phyloP scores from a whole-genome alignment of 108 stramenopile genomes.

The Cyclotella atomus region DNA sequence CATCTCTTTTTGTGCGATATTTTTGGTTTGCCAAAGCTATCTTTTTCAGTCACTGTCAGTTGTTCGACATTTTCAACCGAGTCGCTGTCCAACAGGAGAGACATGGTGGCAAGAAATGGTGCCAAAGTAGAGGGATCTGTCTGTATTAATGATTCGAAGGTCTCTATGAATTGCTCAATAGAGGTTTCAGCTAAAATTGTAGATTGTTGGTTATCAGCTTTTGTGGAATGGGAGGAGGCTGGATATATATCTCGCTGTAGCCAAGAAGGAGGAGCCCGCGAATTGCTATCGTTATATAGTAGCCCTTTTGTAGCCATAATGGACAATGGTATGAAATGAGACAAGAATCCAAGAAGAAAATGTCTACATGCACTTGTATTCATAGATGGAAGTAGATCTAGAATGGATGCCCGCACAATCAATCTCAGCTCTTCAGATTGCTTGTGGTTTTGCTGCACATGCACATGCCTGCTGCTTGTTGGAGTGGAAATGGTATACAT shows the following conservation, averaged over 20 bases:
- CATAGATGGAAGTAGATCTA: constrained; percentile 32
- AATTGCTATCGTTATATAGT: constrained; percentile 4
- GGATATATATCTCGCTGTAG: not conserved
- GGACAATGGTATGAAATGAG: constrained; percentile 37
- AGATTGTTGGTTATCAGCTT: not conserved
- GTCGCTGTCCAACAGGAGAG: constrained; percentile 10
- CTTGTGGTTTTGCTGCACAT: constrained; percentile 5
- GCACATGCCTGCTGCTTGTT: not conserved
- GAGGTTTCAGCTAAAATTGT: not conserved
- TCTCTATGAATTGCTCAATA: constrained; percentile 21
- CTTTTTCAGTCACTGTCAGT: not conserved
- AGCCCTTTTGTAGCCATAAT: not conserved
- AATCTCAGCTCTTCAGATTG: constrained; percentile 19
- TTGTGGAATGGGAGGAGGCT: not conserved
- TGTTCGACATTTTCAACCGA: not conserved
- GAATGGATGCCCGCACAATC: constrained; percentile 28
- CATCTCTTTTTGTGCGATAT: constrained; percentile 11
- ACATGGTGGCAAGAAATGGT: constrained; percentile 32
- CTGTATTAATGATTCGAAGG: constrained; percentile 37
- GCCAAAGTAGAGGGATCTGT: constrained; percentile 36
- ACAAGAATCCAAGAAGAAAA: constrained; percentile 34
- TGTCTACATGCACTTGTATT: constrained; percentile 27
- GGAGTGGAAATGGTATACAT: not conserved
- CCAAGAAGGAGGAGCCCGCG: constrained; percentile 23
- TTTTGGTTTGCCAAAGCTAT: not conserved